These are phyloP conservation scores for Geotrichum aggregatum DNA, from an alignment of 1,139 yeast genomes.

Conservation along the genomic window DNA sequence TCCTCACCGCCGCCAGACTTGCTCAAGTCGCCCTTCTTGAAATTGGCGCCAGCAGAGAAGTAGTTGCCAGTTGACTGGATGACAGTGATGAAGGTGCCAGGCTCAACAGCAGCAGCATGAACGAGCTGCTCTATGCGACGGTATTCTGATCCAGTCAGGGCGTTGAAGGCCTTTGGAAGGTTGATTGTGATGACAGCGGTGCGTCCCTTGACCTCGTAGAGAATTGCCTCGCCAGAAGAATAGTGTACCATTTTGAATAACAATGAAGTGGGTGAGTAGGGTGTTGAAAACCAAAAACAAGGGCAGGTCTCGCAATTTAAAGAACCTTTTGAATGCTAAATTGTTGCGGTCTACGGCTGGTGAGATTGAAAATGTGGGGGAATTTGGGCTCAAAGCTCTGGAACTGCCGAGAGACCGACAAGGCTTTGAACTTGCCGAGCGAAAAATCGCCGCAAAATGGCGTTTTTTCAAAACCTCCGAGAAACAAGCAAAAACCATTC, in stretches of 20 bases:
- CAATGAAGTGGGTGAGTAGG: too few species aligned
- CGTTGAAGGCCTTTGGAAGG: slow-evolving; percentile 60
- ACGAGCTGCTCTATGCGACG: slow-evolving; percentile 56
- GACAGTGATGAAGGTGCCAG: slow-evolving; percentile 60
- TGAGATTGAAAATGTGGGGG: too few species aligned
- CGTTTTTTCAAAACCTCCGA: too few species aligned
- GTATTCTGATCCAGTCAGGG: slow-evolving; percentile 66
- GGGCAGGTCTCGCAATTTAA: too few species aligned
- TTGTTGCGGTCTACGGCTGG: too few species aligned
- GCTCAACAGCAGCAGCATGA: slow-evolving; percentile 63
- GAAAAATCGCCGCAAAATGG: too few species aligned
- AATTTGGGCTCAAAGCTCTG: too few species aligned
- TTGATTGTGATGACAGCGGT: slow-evolving; percentile 66
- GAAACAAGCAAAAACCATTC: too few species aligned
- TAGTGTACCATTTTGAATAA: background rate
- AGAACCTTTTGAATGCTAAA: too few species aligned
- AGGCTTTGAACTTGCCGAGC: too few species aligned
- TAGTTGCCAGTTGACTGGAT: slow-evolving; percentile 69
- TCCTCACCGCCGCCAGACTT: slow-evolving; percentile 32
- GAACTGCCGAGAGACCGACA: too few species aligned
- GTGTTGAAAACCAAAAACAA: too few species aligned
- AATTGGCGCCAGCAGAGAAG: slow-evolving; percentile 85
- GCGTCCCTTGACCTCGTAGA: slow-evolving; percentile 48
- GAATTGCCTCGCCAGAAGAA: slow-evolving; percentile 16
- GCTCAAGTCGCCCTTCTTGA: slow-evolving; percentile 39